Base-by-base conservation (phyloP, 176 grass and related monocot species). In the Oryza rufipogon region DNA sequence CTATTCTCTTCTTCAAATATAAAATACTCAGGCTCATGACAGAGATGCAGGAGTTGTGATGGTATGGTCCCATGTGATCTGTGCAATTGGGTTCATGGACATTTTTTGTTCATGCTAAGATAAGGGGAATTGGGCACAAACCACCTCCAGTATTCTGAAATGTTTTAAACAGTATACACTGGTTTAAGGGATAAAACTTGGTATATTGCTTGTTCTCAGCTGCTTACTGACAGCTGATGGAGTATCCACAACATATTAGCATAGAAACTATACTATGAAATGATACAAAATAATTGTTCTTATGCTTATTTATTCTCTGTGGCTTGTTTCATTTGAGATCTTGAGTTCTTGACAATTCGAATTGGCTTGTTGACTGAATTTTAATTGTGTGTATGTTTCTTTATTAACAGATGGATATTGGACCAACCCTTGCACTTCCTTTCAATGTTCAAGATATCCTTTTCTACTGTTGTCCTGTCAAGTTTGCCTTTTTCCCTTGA, bases 391-490 rank as follows among this genome's bases (percentile, higher is more conserved):
- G 47, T 87, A 11, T 49, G 80, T 79, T 77, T 67, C 56, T 76
- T 87, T 92, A 51, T 22, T 79, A 88, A 64, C 88, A 95, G 92
- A 92, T 95, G 91, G 78, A 95, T 42, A 81, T 98, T 87, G 93
- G 87, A 81, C 91, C 88, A 71, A 92, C 92, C 74, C 89, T 98
- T 90, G 89, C 89, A 4, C 82, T 93, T 80, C 68, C 93, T 80
- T 98, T 91, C 83, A 86, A 92, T 76, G 90, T 84, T 81, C 78
- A 92, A 90, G 87, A 97, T 97, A 95, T 97, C 95, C 95, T 95
- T 95, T 79, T 41, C 82, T 39, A 75, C 28, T 28, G 30, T 20
- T 25, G 5, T 76, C 36, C n/a, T 33, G 68, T 41, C 63, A 84
- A 56, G 23, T 54, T 9, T 51, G 19, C 8, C 8, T 28, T 9